Evolutionary conservation across 805 yeast genomes (phyloP).

Genomic region (Kuraishia borneana): DNA sequence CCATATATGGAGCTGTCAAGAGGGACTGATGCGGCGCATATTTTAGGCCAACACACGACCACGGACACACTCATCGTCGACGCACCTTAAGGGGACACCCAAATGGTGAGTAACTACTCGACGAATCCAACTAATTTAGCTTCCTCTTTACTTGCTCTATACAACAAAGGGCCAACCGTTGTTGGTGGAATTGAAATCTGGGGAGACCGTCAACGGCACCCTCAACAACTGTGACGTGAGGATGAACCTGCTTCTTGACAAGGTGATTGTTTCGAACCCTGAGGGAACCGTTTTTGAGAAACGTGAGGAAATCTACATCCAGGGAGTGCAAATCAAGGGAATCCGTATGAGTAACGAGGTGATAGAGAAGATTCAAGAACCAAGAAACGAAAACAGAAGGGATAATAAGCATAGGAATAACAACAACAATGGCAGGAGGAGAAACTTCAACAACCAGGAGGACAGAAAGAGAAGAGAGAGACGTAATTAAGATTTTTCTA

Average conservation of each 20-base stretch:
- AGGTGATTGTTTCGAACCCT: conserved; percentile 59
- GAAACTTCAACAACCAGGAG: conserved; percentile 15
- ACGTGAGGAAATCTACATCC: conserved; percentile 65
- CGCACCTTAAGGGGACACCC: not conserved
- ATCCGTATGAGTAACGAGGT: conserved; percentile 67
- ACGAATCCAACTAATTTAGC: conserved; percentile 37
- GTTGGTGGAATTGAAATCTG: conserved; percentile 82
- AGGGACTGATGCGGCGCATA: conserved; percentile 28
- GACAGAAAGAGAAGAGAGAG: conserved; percentile 7
- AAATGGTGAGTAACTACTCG: conserved; percentile 1
- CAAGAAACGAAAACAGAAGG: conserved; percentile 30
- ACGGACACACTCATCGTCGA: not conserved
- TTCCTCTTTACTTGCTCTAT: conserved; percentile 83
- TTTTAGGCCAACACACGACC: not conserved
- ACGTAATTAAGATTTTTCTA: not conserved
- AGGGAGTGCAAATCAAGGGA: conserved; percentile 77
- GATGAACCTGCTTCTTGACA: conserved; percentile 84
- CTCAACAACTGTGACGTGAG: conserved; percentile 82
- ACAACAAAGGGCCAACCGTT: conserved; percentile 85
- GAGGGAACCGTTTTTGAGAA: conserved; percentile 52
- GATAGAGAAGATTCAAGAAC: conserved; percentile 67
- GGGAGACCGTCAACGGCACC: conserved; percentile 80
- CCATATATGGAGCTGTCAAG: conserved; percentile 47
- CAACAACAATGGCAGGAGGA: conserved; percentile 13
- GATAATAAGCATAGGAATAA: conserved; percentile 14